These are phyloP conservation scores for Phlebiopsis flavidoalba DNA, from an alignment of 768 basidiomycete genomes.

Conservation along the genomic window DNA sequence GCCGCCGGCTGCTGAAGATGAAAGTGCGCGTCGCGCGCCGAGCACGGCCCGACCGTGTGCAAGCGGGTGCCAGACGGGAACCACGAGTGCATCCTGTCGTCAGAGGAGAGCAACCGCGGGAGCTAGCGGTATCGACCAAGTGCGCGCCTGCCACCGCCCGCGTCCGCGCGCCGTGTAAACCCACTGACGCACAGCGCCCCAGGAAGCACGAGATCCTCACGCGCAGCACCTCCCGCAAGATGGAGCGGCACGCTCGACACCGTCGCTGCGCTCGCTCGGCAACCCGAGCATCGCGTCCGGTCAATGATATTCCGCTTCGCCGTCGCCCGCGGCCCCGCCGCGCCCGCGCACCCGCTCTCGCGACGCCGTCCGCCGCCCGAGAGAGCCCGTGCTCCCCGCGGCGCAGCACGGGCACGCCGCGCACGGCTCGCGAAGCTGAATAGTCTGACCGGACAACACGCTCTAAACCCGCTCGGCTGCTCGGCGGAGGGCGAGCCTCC, in stretches of 20 bases:
- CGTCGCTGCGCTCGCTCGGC: conserved; percentile 81
- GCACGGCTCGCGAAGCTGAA: conserved; percentile 76
- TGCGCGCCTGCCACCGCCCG: conserved; percentile 29
- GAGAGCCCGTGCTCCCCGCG: conserved; percentile 35
- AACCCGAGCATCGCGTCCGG: conserved; percentile 76
- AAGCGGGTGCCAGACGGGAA: conserved; percentile 74
- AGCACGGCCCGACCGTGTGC: conserved; percentile 87
- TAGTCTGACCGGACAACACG: conserved; percentile 81
- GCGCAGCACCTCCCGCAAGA: conserved; percentile 72
- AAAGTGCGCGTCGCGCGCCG: conserved; percentile 89
- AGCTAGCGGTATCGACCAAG: conserved; percentile 75
- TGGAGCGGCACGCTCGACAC: conserved; percentile 93
- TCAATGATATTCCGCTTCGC: conserved; percentile 79
- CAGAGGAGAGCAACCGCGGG: conserved; percentile 93
- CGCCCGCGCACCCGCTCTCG: conserved; percentile 54
- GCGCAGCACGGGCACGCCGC: conserved; percentile 15
- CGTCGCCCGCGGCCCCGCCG: conserved; percentile 56
- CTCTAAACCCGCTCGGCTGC: conserved; percentile 89
- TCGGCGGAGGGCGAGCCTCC: conserved; percentile 87
- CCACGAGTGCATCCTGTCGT: conserved; percentile 95
- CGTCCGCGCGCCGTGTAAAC: conserved; percentile 17
- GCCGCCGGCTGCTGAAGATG: conserved; percentile 90
- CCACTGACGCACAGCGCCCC: conserved; percentile 25
- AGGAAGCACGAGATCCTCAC: conserved; percentile 85
- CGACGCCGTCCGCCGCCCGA: conserved; percentile 24